These are phyloP conservation scores for Suillus americanus DNA, from an alignment of 768 basidiomycete species.

Conservation along the genomic window DNA sequence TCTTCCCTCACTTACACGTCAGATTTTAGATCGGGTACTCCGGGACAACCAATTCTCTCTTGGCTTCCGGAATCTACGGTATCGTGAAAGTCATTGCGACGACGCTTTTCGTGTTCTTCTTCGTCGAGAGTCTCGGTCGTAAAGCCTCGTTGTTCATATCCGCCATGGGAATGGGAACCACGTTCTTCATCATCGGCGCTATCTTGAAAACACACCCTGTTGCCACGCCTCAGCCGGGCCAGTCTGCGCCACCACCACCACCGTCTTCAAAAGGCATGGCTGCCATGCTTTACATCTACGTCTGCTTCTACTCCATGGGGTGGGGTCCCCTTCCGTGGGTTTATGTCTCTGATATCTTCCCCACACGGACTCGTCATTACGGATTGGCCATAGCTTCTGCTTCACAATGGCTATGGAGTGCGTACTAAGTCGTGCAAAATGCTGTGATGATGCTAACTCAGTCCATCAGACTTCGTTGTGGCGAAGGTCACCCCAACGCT, in stretches of 20 bases:
- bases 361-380: constrained; percentile 79
- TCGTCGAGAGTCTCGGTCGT: constrained; percentile 68
- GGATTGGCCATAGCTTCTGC: constrained; percentile 74
- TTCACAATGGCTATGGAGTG: constrained; percentile 84
- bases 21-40: constrained; percentile 60
- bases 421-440: constrained; percentile 21
- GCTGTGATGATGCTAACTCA: background rate
- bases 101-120: constrained; percentile 61
- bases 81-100: constrained; percentile 71
- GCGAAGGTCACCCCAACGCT: constrained; percentile 70
- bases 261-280: constrained; percentile 77
- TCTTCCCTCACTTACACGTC: background rate
- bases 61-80: constrained; percentile 72
- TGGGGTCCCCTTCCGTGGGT: constrained; percentile 75
- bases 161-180: constrained; percentile 73
- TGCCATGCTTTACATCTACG: constrained; percentile 82
- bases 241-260: constrained; percentile 41
- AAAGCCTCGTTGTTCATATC: constrained; percentile 71
- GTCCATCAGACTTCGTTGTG: constrained; percentile 60
- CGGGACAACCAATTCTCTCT: constrained; percentile 55
- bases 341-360: constrained; percentile 84
- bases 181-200: constrained; percentile 84
- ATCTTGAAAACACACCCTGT: constrained; percentile 75
- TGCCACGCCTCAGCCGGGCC: constrained; percentile 38
- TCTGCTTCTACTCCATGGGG: constrained; percentile 86